Conservation (phyloP, 805 yeast species). For the Saccharomyces mikatae region DNA sequence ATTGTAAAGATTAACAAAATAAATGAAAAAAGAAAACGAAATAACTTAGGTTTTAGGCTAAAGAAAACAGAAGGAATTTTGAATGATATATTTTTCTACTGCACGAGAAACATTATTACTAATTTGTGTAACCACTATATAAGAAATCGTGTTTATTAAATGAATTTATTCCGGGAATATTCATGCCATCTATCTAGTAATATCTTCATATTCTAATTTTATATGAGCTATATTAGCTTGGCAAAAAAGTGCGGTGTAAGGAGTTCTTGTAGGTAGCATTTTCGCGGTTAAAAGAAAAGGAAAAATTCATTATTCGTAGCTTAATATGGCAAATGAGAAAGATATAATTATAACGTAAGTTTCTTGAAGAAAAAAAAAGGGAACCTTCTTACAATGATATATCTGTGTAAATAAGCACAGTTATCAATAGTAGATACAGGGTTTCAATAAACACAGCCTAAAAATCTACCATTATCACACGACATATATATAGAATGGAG, state of each 20-base stretch:
- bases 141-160: neutral
- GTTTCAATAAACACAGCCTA: neutral
- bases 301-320: neutral
- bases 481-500: slow-evolving; percentile 4
- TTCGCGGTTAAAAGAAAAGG: neutral
- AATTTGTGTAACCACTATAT: neutral
- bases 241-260: neutral
- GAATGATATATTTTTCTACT: slow-evolving; percentile 1
- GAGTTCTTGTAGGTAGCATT: neutral
- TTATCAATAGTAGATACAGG: neutral
- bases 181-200: neutral
- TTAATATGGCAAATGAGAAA: neutral
- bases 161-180: neutral
- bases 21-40: neutral
- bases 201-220: neutral
- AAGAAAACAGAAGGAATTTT: neutral
- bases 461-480: neutral
- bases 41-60: neutral
- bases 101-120: neutral
- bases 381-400: neutral
- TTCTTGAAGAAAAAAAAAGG: neutral
- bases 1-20: neutral
- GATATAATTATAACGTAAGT: neutral
- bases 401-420: neutral
- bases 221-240: neutral